Conservation (phyloP, 2,329 filamentous ascomycete genomes). For the Ophiostoma angusticollis region DNA sequence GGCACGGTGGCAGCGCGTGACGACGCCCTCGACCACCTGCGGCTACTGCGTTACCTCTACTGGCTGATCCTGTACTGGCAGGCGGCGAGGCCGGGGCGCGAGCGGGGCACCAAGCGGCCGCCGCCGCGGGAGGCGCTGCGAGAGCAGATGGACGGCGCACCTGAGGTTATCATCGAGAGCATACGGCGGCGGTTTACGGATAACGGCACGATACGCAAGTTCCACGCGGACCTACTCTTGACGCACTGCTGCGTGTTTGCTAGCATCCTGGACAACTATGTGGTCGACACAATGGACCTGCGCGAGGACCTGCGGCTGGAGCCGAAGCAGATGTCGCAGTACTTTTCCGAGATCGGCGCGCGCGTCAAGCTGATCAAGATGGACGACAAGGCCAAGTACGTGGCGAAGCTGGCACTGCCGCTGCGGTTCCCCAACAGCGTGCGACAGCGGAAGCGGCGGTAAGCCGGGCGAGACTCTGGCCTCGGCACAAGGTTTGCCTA, state of each 20-base stretch:
- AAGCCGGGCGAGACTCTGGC: neutral
- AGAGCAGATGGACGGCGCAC: conserved; percentile 42
- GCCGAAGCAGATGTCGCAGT: conserved; percentile 55
- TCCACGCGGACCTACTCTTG: conserved; percentile 57
- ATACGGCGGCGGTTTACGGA: conserved; percentile 59
- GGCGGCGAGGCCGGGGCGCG: conserved; percentile 31
- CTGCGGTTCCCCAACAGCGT: conserved; percentile 63
- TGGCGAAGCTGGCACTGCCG: conserved; percentile 65
- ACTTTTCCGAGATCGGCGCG: conserved; percentile 66
- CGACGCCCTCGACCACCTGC: conserved; percentile 38
- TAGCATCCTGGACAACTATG: conserved; percentile 59
- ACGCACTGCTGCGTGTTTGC: conserved; percentile 62
- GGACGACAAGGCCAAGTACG: conserved; percentile 38
- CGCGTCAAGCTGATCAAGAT: conserved; percentile 47
- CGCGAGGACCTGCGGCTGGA: conserved; percentile 61
- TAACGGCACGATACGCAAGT: conserved; percentile 52
- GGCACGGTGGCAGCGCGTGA: conserved; percentile 39
- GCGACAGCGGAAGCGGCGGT: conserved; percentile 12
- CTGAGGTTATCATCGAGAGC: conserved; percentile 49
- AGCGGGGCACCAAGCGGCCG: conserved; percentile 36
- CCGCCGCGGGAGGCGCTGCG: conserved; percentile 50
- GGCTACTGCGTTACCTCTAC: conserved; percentile 47
- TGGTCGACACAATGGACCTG: conserved; percentile 57
- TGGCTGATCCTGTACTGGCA: conserved; percentile 43
- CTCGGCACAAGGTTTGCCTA: neutral